Evolutionary conservation across 345 rosid species (phyloP), one percentile per base, ranked within the genome.

Genomic region (Anacardium occidentale): DNA sequence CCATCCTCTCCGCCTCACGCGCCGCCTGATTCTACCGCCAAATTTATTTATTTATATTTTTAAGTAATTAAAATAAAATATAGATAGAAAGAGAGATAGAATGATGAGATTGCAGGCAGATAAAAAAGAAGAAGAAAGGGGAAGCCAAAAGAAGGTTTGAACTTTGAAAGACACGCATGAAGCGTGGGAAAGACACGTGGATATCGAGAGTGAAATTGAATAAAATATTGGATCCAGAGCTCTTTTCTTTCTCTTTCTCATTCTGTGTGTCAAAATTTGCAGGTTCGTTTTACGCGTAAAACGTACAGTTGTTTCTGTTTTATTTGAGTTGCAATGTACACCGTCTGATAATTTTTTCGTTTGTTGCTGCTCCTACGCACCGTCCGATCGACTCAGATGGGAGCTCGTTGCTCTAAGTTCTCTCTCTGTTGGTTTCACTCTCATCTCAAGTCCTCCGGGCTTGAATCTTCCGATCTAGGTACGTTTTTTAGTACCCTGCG

Each of bases 381-480:
- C 55, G 26, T 67, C 45, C 11, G 63, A 62, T 68, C 62, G 22
- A 18, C 56, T 29, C 62, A 79, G 79, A 90, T 90, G 95, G 95
- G 92, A 66, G 88, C 75, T 77, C 81, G 89, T 12, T 90, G 92
- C 81, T 90, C 91, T 79, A 90, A 85, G 51, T 76, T 88, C 68
- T 88, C 95, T 3, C 74, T 85, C 58, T 90, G 95, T 74, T 88
- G 91, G 91, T 90, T 86, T 79, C 90, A 82, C n/a, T 83, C 87
- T 52, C 78, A 80, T 66, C 91, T 88, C 71, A 86, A 88, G 76
- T 59, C 88, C 20, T 76, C 85, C 73, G 88, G 76, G 70, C 81
- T 82, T 42, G 87, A 87, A 65, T 83, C 91, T 71, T 85, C 95
- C 67, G 98, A 94, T 83, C 89, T 87, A 62, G 98, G 98, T 94